Conservation (phyloP, 2,329 filamentous ascomycete genomes). For the Rutstroemia sp. region DNA sequence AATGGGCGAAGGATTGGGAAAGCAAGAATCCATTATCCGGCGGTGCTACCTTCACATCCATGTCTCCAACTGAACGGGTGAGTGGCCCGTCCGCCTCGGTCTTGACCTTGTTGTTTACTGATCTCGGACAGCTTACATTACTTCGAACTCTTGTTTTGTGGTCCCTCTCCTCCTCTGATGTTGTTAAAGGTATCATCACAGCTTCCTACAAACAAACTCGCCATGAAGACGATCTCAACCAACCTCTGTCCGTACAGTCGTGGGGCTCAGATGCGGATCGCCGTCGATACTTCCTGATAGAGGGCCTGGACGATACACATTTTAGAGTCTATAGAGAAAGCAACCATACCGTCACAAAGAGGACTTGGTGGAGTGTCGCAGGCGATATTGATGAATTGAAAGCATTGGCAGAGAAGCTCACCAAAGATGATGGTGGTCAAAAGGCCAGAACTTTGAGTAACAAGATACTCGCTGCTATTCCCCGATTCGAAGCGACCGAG, state of each 20-base stretch:
- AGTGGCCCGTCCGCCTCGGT: slow-evolving; percentile 17
- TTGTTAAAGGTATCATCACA: slow-evolving; percentile 72
- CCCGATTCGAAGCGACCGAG: slow-evolving; percentile 87
- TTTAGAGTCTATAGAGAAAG: slow-evolving; percentile 94
- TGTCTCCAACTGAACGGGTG: slow-evolving; percentile 79
- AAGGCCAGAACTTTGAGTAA: slow-evolving; percentile 72
- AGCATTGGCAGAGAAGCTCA: slow-evolving; percentile 66
- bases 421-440: slow-evolving; percentile 68
- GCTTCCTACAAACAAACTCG: slow-evolving; percentile 83
- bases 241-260: slow-evolving; percentile 80
- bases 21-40: slow-evolving; percentile 77
- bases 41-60: slow-evolving; percentile 70
- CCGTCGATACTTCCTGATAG: slow-evolving; percentile 86
- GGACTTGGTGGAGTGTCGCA: slow-evolving; percentile 89
- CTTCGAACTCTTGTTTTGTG: slow-evolving; percentile 69
- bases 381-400: slow-evolving; percentile 83
- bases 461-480: slow-evolving; percentile 71
- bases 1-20: slow-evolving; percentile 85
- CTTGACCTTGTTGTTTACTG: background rate
- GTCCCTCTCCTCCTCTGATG: slow-evolving; percentile 83
- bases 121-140: slow-evolving; percentile 5
- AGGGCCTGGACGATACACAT: slow-evolving; percentile 87
- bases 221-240: slow-evolving; percentile 71
- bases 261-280: slow-evolving; percentile 90
- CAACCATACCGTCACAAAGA: slow-evolving; percentile 67